Conservation (phyloP, 2,329 filamentous ascomycete genomes). For the Xylariaceae sp. region DNA sequence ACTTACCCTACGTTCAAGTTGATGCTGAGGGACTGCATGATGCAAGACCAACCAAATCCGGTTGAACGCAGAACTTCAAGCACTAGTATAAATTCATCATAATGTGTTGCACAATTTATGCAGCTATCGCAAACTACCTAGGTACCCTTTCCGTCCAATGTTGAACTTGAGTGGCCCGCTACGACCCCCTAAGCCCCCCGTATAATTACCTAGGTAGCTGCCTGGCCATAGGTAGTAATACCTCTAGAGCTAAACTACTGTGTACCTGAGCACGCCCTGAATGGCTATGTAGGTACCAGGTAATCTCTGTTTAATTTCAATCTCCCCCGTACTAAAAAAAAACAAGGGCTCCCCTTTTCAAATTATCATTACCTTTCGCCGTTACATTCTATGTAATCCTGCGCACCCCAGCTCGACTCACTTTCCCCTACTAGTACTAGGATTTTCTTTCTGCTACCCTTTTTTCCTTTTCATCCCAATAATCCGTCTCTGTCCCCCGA, state of each 20-base stretch:
- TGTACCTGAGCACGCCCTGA: conserved; percentile 34
- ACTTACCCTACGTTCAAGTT: no score
- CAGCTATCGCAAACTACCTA: no score
- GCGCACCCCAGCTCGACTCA: conserved; percentile 27
- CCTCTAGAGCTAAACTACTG: conserved; percentile 18
- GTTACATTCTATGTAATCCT: conserved; percentile 30
- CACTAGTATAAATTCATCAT: no score
- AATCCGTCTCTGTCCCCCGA: conserved; percentile 24
- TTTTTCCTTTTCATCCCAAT: conserved; percentile 27
- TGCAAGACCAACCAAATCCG: no score
- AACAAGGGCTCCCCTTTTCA: conserved; percentile 45
- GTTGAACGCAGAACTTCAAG: no score
- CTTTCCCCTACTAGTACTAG: conserved; percentile 32
- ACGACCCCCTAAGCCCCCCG: conserved; percentile 1
- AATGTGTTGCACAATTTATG: no score
- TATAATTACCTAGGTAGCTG: conserved; percentile 19
- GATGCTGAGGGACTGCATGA: no score
- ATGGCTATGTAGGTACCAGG: no score
- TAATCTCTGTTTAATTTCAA: conserved; percentile 40
- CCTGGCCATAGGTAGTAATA: conserved; percentile 32
- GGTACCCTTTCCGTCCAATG: no score
- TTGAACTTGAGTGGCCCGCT: no score
- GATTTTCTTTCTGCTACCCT: conserved; percentile 24
- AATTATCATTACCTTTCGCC: conserved; percentile 40
- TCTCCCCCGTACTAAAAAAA: conserved; percentile 38